Conservation (phyloP, 2,329 filamentous ascomycete genomes). For the Monosporascus cannonballus region DNA sequence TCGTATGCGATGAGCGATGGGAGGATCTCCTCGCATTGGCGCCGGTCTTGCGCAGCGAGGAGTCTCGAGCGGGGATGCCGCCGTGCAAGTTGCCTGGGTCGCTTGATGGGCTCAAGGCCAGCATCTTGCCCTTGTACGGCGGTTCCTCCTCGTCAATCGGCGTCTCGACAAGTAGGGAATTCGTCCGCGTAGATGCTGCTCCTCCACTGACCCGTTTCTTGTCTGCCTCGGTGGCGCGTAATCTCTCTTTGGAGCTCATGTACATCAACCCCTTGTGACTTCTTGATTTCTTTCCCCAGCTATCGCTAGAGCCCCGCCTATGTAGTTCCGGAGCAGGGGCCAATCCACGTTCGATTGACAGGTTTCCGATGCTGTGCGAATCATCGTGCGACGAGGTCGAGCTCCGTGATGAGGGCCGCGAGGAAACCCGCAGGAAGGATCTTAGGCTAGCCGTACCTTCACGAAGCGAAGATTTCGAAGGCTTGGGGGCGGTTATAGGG, state of each 20-base stretch:
- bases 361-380: slow-evolving; percentile 55
- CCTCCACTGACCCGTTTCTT: slow-evolving; percentile 47
- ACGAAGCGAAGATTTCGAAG: slow-evolving; percentile 40
- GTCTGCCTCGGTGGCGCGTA: slow-evolving; percentile 57
- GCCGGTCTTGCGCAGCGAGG: slow-evolving; percentile 56
- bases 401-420: slow-evolving; percentile 54
- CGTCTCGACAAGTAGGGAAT: slow-evolving; percentile 46
- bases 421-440: slow-evolving; percentile 52
- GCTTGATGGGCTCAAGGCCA: slow-evolving; percentile 14
- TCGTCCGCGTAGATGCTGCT: slow-evolving; percentile 32
- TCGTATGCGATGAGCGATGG: slow-evolving; percentile 43
- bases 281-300: slow-evolving; percentile 54
- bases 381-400: slow-evolving; percentile 54
- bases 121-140: slow-evolving; percentile 7
- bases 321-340: slow-evolving; percentile 43
- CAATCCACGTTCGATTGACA: slow-evolving; percentile 55
- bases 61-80: slow-evolving; percentile 59
- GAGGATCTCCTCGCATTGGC: slow-evolving; percentile 47
- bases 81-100: slow-evolving; percentile 18
- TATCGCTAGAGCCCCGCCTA: slow-evolving; percentile 51
- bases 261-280: slow-evolving; percentile 59
- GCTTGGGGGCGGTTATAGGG: slow-evolving; percentile 58
- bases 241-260: slow-evolving; percentile 65
- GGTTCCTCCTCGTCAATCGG: slow-evolving; percentile 48
- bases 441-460: slow-evolving; percentile 47